Conservation (phyloP, 495 filamentous ascomycete species). For the Wilcoxina mikolae region DNA sequence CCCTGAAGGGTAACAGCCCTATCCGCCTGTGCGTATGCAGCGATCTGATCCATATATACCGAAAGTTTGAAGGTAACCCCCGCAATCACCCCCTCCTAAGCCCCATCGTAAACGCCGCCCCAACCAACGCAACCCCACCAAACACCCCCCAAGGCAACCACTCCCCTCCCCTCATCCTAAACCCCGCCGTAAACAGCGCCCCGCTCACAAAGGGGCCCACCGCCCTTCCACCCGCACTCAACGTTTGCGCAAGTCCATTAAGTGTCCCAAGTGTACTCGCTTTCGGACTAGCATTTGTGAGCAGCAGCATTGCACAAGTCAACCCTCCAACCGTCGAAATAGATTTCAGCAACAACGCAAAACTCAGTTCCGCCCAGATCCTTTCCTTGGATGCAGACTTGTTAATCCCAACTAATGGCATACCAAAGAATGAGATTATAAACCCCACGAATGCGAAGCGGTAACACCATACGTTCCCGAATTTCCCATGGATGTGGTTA, state of each 20-base stretch:
- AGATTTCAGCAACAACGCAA: constrained; percentile 72
- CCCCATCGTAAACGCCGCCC: constrained; percentile 59
- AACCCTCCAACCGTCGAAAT: constrained; percentile 76
- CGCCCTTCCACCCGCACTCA: constrained; percentile 80
- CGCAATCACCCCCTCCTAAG: constrained; percentile 33
- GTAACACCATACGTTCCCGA: constrained; percentile 78
- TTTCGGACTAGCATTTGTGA: constrained; percentile 84
- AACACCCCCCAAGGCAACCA: constrained; percentile 70
- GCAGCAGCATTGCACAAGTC: constrained; percentile 73
- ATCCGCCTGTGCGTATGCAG: too few relatives aligned
- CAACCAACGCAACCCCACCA: constrained; percentile 57
- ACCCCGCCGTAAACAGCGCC: constrained; percentile 60
- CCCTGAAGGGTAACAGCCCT: not conserved
- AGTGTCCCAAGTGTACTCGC: constrained; percentile 75
- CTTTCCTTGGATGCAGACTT: constrained; percentile 38
- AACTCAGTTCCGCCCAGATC: constrained; percentile 61
- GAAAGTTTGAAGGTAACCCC: too few relatives aligned
- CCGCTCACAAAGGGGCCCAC: constrained; percentile 81
- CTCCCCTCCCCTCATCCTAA: constrained; percentile 64
- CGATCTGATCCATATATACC: too few relatives aligned
- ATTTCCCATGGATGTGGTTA: constrained; percentile 56
- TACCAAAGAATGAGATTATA: constrained; percentile 64
- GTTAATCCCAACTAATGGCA: constrained; percentile 63
- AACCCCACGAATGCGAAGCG: constrained; percentile 67
- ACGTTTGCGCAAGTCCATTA: constrained; percentile 86